Base-by-base conservation (phyloP, 768 basidiomycete species). In the Trametes cinnabarina region DNA sequence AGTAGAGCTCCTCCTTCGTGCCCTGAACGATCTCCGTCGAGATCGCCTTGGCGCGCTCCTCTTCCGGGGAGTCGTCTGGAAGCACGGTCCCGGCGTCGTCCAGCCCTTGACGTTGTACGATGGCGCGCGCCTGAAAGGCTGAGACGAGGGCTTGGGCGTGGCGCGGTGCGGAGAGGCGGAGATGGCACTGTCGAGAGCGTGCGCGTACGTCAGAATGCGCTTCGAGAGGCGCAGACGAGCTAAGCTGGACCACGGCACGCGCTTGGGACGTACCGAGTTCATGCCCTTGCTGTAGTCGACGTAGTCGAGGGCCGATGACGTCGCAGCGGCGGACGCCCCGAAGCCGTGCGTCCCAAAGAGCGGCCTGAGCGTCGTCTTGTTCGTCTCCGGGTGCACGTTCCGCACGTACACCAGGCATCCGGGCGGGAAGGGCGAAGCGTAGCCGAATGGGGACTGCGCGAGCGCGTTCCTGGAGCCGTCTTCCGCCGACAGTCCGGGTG, bases 261-360 rank as follows among this genome's bases (percentile, higher is more conserved):
- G n/a, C n/a, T n/a, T n/a, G n/a, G n/a, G n/a, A 74, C 84, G 44
- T 64, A 91, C 90, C 17, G 80, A 78, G 61, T 90, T 84, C 77
- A 88, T 84, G 15, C 88, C 86, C 68, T 91, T 92, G 62, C 68
- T 83, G 68, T 82, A 92, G 71, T 93, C 91, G 17, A 92, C 80
- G 54, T 94, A 94, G 65, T 92, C 88, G 26, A 93, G 69, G 2
- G 76, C 81, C 7, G 72, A 71, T 15, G 52, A 19, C 22, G n/a
- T n/a, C n/a, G 25, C 58, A 32, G 47, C 19, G 40, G 34, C 43
- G 7, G 30, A 15, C 26, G 51, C 3, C 10, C 34, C 65, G 19
- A n/a, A 23, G 4, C 65, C 59, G 42, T 84, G 78, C 2, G 81
- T 77, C 0, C 75, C 65, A 58, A 92, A 85, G 5, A 90, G 68